A percentile compares a stretch with the other conserved stretches of the same genome.
Evolutionary conservation across 2,329 filamentous ascomycete genomes (phyloP).

Genomic region (Aureobasidium sp.): DNA sequence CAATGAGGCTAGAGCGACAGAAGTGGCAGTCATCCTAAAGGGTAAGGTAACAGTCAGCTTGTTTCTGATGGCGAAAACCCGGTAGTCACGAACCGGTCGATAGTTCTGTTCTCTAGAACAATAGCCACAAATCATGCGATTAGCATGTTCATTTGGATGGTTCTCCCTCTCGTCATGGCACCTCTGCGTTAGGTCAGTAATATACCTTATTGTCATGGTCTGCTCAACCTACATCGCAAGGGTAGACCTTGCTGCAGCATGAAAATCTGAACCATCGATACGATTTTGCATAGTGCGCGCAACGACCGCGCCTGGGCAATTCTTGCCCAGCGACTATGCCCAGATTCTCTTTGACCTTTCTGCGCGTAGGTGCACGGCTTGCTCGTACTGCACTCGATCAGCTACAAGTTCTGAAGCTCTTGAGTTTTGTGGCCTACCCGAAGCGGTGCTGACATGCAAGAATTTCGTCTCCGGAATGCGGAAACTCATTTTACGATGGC

Average conservation of each 20-base stretch:
- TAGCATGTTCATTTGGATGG: conserved; percentile 74
- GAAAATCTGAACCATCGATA: conserved; percentile 54
- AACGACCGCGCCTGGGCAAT: conserved; percentile 47
- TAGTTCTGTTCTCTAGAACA: conserved; percentile 65
- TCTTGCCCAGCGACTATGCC: conserved; percentile 50
- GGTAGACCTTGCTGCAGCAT: conserved; percentile 51
- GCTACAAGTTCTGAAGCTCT: background rate
- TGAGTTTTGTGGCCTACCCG: conserved; percentile 28
- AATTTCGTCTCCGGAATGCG: conserved; percentile 73
- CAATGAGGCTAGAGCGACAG: conserved; percentile 64
- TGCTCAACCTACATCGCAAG: conserved; percentile 45
- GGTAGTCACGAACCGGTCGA: conserved; percentile 38
- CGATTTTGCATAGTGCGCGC: conserved; percentile 48
- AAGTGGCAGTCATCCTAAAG: conserved; percentile 59
- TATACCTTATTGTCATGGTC: background rate
- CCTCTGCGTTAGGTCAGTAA: conserved; percentile 29
- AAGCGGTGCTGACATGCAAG: conserved; percentile 54
- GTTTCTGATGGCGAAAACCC: background rate
- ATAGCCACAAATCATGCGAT: conserved; percentile 64
- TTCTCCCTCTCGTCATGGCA: conserved; percentile 68
- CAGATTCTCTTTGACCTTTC: conserved; percentile 43
- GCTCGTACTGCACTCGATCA: conserved; percentile 21
- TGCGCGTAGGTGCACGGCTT: conserved; percentile 24
- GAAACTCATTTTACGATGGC: conserved; percentile 74
- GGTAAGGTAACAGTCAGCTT: background rate